Evolutionary conservation across 73 alveolate species (phyloP).

Genomic region (Tetrahymena borealis): DNA sequence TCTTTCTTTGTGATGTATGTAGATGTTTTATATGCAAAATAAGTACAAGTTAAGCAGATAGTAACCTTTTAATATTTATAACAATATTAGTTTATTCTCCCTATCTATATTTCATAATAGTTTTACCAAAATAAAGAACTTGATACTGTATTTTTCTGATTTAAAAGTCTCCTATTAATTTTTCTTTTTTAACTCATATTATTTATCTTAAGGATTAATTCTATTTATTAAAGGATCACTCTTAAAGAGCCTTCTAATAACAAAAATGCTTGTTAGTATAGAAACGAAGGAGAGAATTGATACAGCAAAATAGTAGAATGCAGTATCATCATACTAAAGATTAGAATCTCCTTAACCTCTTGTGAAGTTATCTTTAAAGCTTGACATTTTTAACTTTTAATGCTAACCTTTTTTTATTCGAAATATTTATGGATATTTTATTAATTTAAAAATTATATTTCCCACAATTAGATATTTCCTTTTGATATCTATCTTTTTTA

Average conservation of each 20-base stretch:
- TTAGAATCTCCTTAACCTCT: conserved; percentile 33
- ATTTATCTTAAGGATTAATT: neutral
- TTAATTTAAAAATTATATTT: neutral
- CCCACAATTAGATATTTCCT: too few relatives aligned
- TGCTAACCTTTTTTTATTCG: neutral
- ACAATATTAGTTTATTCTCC: neutral
- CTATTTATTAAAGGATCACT: neutral
- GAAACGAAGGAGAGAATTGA: conserved; percentile 15
- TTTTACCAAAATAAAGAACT: neutral
- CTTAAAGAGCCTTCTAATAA: conserved; percentile 10
- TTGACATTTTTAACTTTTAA: neutral
- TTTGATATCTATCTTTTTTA: too few relatives aligned
- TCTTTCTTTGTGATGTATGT: conserved; percentile 38
- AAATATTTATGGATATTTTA: neutral
- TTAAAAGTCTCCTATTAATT: conserved; percentile 13
- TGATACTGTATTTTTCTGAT: conserved; percentile 1
- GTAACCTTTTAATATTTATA: neutral
- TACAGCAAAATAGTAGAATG: conserved; percentile 36
- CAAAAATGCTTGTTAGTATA: neutral
- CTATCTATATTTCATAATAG: too few relatives aligned
- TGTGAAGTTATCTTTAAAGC: conserved; percentile 46
- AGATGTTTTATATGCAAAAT: conserved; percentile 2
- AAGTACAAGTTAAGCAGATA: neutral
- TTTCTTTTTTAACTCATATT: neutral
- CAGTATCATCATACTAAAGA: conserved; percentile 33